A percentile compares a stretch with the other conserved stretches of the same genome.
phyloP scores from a whole-genome alignment of 768 basidiomycete species.

The Leccinum subtestaceum region DNA sequence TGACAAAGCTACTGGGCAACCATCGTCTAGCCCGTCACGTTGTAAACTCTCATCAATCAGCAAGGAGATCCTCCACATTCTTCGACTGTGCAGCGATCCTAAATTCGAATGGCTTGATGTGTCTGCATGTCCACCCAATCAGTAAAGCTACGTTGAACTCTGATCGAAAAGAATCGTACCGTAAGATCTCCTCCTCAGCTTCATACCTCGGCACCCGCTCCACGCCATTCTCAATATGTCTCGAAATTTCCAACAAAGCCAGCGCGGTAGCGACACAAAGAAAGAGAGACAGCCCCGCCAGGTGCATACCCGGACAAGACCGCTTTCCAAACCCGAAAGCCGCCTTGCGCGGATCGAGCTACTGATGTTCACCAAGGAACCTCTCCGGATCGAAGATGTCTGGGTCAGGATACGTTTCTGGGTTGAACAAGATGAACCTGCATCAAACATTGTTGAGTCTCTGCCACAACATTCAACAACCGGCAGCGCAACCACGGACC shows the following conservation, averaged over 20 bases:
- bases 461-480: neutral
- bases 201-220: slow-evolving; percentile 2
- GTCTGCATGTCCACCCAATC: neutral
- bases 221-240: neutral
- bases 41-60: neutral
- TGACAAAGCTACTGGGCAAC: no score
- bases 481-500: slow-evolving; percentile 1
- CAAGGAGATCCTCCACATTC: neutral
- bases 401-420: slow-evolving; percentile 9
- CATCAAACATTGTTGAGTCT: neutral
- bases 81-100: neutral
- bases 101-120: neutral
- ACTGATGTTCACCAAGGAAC: slow-evolving; percentile 7
- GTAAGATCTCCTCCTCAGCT: neutral
- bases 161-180: neutral
- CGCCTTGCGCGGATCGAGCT: slow-evolving; percentile 4
- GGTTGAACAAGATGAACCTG: slow-evolving; percentile 10
- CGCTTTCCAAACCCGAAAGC: slow-evolving; percentile 18
- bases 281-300: slow-evolving; percentile 9
- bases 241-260: slow-evolving; percentile 9
- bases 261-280: slow-evolving; percentile 2
- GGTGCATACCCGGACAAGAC: slow-evolving; percentile 4
- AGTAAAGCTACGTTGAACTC: neutral
- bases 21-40: neutral
- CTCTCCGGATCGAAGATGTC: slow-evolving; percentile 12